Base-by-base conservation (phyloP, 352 stramenopile genomes). In the Phytophthora meadii region DNA sequence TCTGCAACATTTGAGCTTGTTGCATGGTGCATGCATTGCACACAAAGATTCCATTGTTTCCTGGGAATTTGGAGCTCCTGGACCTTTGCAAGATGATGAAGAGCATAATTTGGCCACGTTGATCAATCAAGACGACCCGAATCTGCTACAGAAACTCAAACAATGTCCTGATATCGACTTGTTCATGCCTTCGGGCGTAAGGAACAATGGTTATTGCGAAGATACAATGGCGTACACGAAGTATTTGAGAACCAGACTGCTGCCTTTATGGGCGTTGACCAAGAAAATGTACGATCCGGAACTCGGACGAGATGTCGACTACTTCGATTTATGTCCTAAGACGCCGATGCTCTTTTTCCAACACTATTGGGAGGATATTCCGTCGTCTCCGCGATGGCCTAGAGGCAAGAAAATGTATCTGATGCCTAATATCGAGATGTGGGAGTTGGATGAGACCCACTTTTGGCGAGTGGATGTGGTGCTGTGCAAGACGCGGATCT, bases 81-180 rank as follows among this genome's bases (percentile, higher is more conserved):
- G 64, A 27, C 44, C 54, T 24, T 39, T 57, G 4, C 59, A 62
- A 27, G 64, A 66, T 12, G 40, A 72, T 19, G 56, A 70, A 2
- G 56, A 68, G 25, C 48, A 58, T 32, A 65, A 68, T 17, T 22
- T 61, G 34, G 65, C 55, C 12, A 68, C 68, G 34, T 22, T 87
- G 30, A 67, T 83, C 30, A 27, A 75, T 12, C 44, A 69, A 19
- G 62, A 74, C 52, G 68, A 79, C 59, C 68, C 77, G 22, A 8
- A 65, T 4, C 44, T 91, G 40, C 27, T 91, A 9, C 61, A 81
- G 5, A 54, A 77, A 17, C 67, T 93, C n/a, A 65, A 60, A 10
- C 58, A 87, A 54, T 93, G 84, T 45, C 72, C 82, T 0, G 74
- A 83, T n/a, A 51, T 93, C 39, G 84, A 93, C 52, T 48, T 92